Evolutionary conservation across 2,329 filamentous ascomycete genomes (phyloP).

Genomic region (Pseudofabraea citricarpa): DNA sequence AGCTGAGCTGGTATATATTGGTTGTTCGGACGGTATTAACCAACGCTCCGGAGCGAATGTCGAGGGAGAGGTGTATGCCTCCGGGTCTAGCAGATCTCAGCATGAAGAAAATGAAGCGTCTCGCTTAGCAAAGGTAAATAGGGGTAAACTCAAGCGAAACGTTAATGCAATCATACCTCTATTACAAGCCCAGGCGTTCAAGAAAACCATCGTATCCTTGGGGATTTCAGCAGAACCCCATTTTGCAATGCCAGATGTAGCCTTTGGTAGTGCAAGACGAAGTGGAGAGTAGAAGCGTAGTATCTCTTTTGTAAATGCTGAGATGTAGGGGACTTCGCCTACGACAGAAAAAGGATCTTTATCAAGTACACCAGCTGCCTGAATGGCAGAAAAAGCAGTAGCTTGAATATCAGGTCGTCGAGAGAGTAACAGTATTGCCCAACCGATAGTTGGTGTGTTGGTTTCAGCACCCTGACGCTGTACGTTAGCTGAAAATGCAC

Average conservation of each 20-base stretch:
- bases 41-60: constrained; percentile 49
- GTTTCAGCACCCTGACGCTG: constrained; percentile 3
- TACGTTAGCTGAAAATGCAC: background rate
- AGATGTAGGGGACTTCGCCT: constrained; percentile 60
- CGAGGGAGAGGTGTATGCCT: constrained; percentile 60
- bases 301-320: constrained; percentile 59
- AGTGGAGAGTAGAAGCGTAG: constrained; percentile 62
- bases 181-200: constrained; percentile 25
- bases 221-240: constrained; percentile 52
- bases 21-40: constrained; percentile 23
- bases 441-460: constrained; percentile 12
- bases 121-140: too few species aligned
- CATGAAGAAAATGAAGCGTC: too few species aligned
- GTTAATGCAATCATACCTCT: too few species aligned
- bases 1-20: too few species aligned
- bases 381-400: constrained; percentile 53
- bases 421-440: constrained; percentile 13
- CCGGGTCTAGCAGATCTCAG: too few species aligned
- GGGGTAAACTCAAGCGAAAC: too few species aligned
- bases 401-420: constrained; percentile 49
- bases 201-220: constrained; percentile 48
- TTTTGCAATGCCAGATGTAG: constrained; percentile 52
- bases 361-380: constrained; percentile 44
- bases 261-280: constrained; percentile 58
- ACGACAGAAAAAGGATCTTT: constrained; percentile 57